Evolutionary conservation across 495 filamentous ascomycete species (phyloP).

Genomic region (Aspergillus panamensis): DNA sequence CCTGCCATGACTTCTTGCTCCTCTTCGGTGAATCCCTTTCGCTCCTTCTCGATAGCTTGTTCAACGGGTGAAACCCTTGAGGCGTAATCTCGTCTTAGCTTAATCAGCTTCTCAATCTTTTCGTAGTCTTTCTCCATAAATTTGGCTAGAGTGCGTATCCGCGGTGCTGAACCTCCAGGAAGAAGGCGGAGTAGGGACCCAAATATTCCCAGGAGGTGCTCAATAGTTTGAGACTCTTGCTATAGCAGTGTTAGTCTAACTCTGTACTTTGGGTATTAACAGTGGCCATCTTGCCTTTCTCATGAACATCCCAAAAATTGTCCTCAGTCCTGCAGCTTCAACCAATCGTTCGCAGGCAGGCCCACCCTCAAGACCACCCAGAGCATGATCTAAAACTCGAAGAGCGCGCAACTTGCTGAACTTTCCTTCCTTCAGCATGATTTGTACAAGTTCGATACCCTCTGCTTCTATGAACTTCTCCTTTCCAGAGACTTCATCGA

Average conservation of each 20-base stretch:
- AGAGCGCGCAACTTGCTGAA: slow-evolving; percentile 74
- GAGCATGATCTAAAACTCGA: slow-evolving; percentile 79
- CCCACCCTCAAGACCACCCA: slow-evolving; percentile 51
- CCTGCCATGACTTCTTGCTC: slow-evolving; percentile 65
- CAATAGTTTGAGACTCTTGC: slow-evolving; percentile 64
- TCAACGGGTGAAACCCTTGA: slow-evolving; percentile 63
- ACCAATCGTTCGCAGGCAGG: slow-evolving; percentile 72
- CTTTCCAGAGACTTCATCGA: slow-evolving; percentile 74
- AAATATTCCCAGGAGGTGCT: slow-evolving; percentile 89
- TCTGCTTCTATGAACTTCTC: slow-evolving; percentile 82
- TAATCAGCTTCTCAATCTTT: slow-evolving; percentile 67
- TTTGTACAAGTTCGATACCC: slow-evolving; percentile 83
- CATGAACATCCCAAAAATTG: slow-evolving; percentile 84
- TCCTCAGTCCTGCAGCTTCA: slow-evolving; percentile 80
- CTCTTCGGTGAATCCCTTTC: slow-evolving; percentile 39
- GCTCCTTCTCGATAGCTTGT: slow-evolving; percentile 59
- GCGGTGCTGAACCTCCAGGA: slow-evolving; percentile 70
- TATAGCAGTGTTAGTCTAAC: slow-evolving; percentile 28
- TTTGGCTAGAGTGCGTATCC: slow-evolving; percentile 85
- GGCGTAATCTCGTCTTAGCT: slow-evolving; percentile 68
- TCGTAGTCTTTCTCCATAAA: slow-evolving; percentile 95
- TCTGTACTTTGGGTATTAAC: background rate
- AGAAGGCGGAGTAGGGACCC: slow-evolving; percentile 76
- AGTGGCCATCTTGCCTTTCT: slow-evolving; percentile 55
- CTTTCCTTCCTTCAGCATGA: slow-evolving; percentile 83